phyloP scores from a whole-genome alignment of 208 protist genomes.

The Entamoeba histolytica region DNA sequence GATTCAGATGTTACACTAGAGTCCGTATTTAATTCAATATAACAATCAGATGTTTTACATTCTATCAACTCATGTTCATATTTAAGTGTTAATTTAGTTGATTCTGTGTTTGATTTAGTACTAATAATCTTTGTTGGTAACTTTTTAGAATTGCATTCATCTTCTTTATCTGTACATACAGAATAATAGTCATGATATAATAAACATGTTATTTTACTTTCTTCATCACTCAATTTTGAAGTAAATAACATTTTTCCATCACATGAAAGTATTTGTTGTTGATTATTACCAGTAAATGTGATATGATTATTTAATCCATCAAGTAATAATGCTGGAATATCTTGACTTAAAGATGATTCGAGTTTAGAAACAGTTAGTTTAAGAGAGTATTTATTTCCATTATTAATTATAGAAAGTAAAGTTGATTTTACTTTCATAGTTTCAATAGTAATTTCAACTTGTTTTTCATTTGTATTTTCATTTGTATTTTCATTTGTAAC shows the following conservation, averaged over 20 bases:
- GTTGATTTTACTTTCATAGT: not conserved
- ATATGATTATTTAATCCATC: not conserved
- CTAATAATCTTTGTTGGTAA: not conserved
- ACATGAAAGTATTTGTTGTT: not conserved
- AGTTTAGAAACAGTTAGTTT: not conserved
- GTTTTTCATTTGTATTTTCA: too few relatives aligned
- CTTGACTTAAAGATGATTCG: not conserved
- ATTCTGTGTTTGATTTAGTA: not conserved
- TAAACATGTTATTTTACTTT: not conserved
- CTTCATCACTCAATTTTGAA: not conserved
- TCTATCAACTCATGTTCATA: not conserved
- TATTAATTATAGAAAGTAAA: not conserved
- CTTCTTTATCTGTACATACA: not conserved
- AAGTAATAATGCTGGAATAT: not conserved
- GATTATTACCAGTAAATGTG: not conserved
- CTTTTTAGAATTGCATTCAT: not conserved
- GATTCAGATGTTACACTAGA: not conserved
- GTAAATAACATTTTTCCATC: not conserved
- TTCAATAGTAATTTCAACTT: not conserved
- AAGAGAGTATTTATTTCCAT: not conserved
- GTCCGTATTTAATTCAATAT: not conserved
- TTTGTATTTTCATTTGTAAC: too few relatives aligned
- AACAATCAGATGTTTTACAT: not conserved
- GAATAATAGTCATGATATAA: not conserved
- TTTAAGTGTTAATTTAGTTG: not conserved